Conservation (phyloP, 2,329 filamentous ascomycete species). For the Cadophora sp. region DNA sequence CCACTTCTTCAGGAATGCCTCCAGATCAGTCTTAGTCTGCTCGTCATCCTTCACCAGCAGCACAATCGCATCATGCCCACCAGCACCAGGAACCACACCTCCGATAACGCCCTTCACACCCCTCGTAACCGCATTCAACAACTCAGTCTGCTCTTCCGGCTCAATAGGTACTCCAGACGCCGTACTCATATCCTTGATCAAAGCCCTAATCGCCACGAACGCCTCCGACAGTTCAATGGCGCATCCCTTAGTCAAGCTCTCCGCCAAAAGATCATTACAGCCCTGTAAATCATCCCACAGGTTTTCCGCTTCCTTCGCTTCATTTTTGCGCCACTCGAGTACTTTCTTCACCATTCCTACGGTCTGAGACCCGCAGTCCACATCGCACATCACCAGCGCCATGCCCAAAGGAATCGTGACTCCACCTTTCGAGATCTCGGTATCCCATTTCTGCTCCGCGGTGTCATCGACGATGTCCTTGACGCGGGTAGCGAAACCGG, state of each 20-base stretch:
- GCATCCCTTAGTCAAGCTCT: slow-evolving; percentile 60
- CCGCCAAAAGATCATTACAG: slow-evolving; percentile 74
- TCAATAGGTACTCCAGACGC: slow-evolving; percentile 85
- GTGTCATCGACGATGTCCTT: slow-evolving; percentile 69
- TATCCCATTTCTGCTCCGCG: slow-evolving; percentile 72
- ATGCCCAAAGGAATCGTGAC: slow-evolving; percentile 76
- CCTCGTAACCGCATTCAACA: slow-evolving; percentile 77
- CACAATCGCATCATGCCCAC: slow-evolving; percentile 89
- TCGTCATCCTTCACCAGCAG: slow-evolving; percentile 78
- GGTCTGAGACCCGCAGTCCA: slow-evolving; percentile 91
- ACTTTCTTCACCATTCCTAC: slow-evolving; percentile 96
- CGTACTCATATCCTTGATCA: slow-evolving; percentile 79
- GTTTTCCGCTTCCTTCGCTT: slow-evolving; percentile 66
- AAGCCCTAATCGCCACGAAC: slow-evolving; percentile 59
- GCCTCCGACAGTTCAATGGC: slow-evolving; percentile 52
- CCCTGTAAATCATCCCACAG: slow-evolving; percentile 80
- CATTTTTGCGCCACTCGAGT: slow-evolving; percentile 76
- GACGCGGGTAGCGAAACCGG: slow-evolving; percentile 71
- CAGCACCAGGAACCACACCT: slow-evolving; percentile 92
- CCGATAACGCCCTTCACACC: slow-evolving; percentile 80
- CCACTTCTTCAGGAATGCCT: slow-evolving; percentile 71
- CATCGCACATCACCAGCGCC: slow-evolving; percentile 90
- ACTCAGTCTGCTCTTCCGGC: slow-evolving; percentile 80
- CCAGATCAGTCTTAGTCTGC: slow-evolving; percentile 65
- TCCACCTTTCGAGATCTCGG: slow-evolving; percentile 72